Evolutionary conservation across 2,329 filamentous ascomycete genomes (phyloP), one percentile per base, ranked within the genome.

Genomic region (Didymella arachidicola): DNA sequence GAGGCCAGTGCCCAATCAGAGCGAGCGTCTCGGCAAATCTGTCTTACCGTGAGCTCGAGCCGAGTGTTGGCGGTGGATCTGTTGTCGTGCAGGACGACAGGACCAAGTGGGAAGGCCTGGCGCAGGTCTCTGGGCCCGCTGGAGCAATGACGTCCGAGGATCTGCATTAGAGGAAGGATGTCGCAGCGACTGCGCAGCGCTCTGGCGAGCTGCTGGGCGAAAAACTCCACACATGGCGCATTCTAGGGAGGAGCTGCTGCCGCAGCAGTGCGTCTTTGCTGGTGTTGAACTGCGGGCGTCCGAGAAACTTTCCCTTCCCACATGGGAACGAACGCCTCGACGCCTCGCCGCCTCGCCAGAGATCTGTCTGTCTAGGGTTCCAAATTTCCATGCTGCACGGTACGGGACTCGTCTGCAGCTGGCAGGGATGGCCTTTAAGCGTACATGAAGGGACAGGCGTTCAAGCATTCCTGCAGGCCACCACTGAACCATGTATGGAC

Each of bases 271-370:
- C 55, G 48, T 48, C 36, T 53, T 16, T 58, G 44, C 39, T 58
- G 49, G 44, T 48, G 49, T 45, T 46, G 56, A 45, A 22, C 32
- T 27, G 29, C 44, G 22, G 4, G 26, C 32, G 19, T 12, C 56
- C 50, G 56, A 59, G 41, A 54, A 59, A 59, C 50, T 59, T 59
- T 59, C 56, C 50, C 45, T 59, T 59, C 54, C 56, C 50, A 50
- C 45, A 54, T 36, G 45, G 22, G 34, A 43, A 42, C 27, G 41
- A 59, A 50, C 45, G 55, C 49, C 38, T 49, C 32, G 50, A 50
- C 45, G 55, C 49, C 38, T 49, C 32, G 50, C 50, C 22, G 22
- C 22, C 38, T 49, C 32, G 50, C 50, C 32, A 59, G 41, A 46
- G 45, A 44, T 27, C 18, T 34, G 42, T 27, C 18, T 34, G 42